Evolutionary conservation across 2,329 filamentous ascomycete genomes (phyloP), one percentile per base, ranked within the genome.

Genomic region (Talaromyces albobiverticillius): DNA sequence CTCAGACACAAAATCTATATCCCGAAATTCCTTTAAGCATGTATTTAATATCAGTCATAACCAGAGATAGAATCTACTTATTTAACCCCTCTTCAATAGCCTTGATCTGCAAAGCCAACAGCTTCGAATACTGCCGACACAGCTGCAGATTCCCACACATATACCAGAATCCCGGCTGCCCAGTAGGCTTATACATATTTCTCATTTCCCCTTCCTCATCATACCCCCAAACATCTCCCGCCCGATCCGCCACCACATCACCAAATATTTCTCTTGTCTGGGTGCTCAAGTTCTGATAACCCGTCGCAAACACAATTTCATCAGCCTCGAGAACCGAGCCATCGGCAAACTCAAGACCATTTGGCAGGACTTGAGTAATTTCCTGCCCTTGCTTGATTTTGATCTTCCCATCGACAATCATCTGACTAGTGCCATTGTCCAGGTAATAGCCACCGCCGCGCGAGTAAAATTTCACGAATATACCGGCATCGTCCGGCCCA

Each of bases 401-500:
- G 66, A 89, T 81, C 64, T 82, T 83, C 0, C 85, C 84, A 11
- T 86, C 81, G 2, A 75, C 74, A 55, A 89, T 86, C 22, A 88
- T 75, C 61, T 81, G 69, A 0, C 80, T 82, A 0, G 79, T 82
- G 0, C 86, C 86, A 1, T 87, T 84, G 57, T 89, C 83, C 57
- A 88, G 85, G 68, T 88, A 88, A 64, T 88, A 88, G 0, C 86
- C 85, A 0, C 86, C 86, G 1, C 84, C 84, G 2, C 82, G 78
- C 60, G 85, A 82, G 58, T 85, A 76, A 62, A 87, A 88, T 66
- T 87, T 86, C 50, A 80, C 68, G 54, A 82, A 76, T 1, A 87
- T 72, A 0, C 85, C 85, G 0, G 78, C 72, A 1, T 74, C 78
- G 51, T 84, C 77, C 0, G 82, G 79, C 0, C 85, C 85, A 1